These are phyloP conservation scores for Picochlorum sp. DNA, from an alignment of 139 green algal genomes.

Conservation along the genomic window DNA sequence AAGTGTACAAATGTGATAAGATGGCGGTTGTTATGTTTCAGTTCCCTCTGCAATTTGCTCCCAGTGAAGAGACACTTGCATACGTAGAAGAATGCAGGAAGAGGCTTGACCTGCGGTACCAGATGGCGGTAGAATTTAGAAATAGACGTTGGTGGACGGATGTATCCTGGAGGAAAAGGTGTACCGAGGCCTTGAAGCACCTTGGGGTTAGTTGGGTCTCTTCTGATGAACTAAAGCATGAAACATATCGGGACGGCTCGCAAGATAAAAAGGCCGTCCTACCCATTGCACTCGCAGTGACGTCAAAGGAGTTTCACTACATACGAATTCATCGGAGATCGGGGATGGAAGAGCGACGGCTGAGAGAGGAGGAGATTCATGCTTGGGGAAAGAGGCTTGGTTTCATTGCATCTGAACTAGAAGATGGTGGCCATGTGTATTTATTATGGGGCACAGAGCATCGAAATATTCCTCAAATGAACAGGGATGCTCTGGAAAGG, in stretches of 20 bases:
- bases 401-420: neutral
- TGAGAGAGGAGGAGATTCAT: conserved; percentile 20
- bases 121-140: conserved; percentile 41
- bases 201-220: conserved; percentile 20
- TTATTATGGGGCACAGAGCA: conserved; percentile 38
- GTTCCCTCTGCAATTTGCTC: conserved; percentile 33
- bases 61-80: conserved; percentile 3
- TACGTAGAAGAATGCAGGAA: conserved; percentile 27
- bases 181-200: neutral
- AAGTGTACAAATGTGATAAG: conserved; percentile 10
- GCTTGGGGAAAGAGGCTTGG: conserved; percentile 23
- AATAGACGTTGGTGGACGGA: conserved; percentile 31
- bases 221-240: conserved; percentile 41
- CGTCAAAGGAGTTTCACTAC: conserved; percentile 18
- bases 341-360: conserved; percentile 24
- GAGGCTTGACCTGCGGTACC: conserved; percentile 13
- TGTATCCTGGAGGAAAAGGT: conserved; percentile 4
- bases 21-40: conserved; percentile 39
- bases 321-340: conserved; percentile 36
- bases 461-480: conserved; percentile 24
- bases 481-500: conserved; percentile 7
- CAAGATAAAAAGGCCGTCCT: conserved; percentile 14
- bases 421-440: conserved; percentile 19
- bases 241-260: conserved; percentile 28
- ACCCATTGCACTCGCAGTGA: conserved; percentile 33